Evolutionary conservation across 345 rosid species (phyloP).

Genomic region (Syzygium oleosum): DNA sequence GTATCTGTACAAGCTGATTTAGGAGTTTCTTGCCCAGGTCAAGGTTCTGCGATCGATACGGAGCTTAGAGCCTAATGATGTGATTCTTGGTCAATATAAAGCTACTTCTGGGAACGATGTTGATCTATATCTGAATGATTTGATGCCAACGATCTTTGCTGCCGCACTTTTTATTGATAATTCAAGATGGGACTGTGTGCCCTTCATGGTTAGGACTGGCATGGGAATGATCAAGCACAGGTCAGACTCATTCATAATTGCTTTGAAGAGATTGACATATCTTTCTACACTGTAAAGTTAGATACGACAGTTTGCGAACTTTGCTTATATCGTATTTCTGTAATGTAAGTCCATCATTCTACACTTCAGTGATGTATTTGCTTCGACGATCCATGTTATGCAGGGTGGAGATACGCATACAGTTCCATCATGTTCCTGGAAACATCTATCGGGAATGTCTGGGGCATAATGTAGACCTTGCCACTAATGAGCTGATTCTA

Average conservation of each 20-base stretch:
- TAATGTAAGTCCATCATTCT: neutral
- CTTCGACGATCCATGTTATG: neutral
- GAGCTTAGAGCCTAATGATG: conserved; percentile 42
- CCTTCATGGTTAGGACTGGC: conserved; percentile 59
- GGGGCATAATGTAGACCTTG: conserved; percentile 38
- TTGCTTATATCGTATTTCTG: neutral
- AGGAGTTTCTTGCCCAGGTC: conserved; percentile 30
- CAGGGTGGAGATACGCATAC: conserved; percentile 71
- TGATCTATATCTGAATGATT: conserved; percentile 20
- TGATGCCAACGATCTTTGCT: conserved; percentile 57
- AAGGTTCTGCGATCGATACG: conserved; percentile 66
- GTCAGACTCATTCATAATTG: conserved; percentile 11
- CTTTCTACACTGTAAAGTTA: neutral
- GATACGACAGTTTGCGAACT: neutral
- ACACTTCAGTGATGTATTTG: neutral
- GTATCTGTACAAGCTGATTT: neutral
- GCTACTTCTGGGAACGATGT: conserved; percentile 30
- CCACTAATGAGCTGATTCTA: conserved; percentile 59
- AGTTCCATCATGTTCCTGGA: conserved; percentile 60
- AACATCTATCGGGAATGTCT: conserved; percentile 50
- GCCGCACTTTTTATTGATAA: conserved; percentile 70
- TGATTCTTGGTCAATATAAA: conserved; percentile 70
- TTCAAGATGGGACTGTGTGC: conserved; percentile 88
- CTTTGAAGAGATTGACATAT: neutral
- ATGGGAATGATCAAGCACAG: conserved; percentile 70